Evolutionary conservation across 2,329 filamentous ascomycete species (phyloP), one percentile per base, ranked within the genome.

Genomic region (Alternaria triticimaculans): DNA sequence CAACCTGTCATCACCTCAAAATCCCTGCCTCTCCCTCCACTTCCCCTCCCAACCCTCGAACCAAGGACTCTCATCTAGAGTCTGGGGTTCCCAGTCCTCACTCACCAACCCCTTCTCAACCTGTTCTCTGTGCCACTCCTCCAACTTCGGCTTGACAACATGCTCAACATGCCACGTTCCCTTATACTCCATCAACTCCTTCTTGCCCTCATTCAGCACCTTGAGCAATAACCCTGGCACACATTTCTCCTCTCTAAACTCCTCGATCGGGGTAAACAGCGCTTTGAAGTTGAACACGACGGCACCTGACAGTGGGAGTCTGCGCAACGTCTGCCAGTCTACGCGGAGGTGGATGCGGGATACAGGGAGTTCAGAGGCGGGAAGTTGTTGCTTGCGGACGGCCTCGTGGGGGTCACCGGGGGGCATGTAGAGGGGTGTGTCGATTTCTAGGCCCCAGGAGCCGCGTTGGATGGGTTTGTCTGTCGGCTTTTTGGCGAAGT

Each of bases 211-310:
- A 20, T 83, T 86, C n/a, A 95, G 71, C 1, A 96, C 82, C 79
- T 90, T 92, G 3, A 88, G 78, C 2, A 93, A 57, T 6, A 96
- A 76, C 0, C 86, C 87, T 0, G 93, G 93, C 0, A 97, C 82
- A 50, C 88, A 91, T 0, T 91, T 87, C 77, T 97, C 93, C 60
- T 91, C 84, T 3, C 87, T 82, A 61, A 96, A 89, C 66, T 91
- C 88, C 0, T 84, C 76, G 0, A 97, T 77, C 0, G 91, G 91
- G 0, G 92, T 96, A 79, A 96, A 96, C 0, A 96, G 79, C 0
- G 91, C 92, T 75, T 95, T 96, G 86, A 95, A 97, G 78, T 96
- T 96, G 83, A 97, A 97, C 0, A 93, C 87, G 2, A 97, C 83
- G 0, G 87, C 90, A 0, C 87, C 92, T 0, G 90, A 93, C 0